Base-by-base conservation (phyloP, 2,329 filamentous ascomycete genomes). In the Clonostachys chloroleuca region DNA sequence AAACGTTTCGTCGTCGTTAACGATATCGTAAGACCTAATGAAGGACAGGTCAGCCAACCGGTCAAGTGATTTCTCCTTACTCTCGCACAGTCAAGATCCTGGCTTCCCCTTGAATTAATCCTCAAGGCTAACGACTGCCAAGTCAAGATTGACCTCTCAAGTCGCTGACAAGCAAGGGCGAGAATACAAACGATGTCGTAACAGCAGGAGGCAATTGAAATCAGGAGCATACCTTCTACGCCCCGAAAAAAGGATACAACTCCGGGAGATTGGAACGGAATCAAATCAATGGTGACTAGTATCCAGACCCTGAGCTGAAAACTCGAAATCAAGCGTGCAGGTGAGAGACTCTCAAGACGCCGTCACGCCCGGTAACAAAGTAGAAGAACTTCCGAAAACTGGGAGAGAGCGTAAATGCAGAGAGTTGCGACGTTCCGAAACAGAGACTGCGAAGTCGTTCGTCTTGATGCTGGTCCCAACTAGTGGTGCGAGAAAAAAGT, bases 291-390 rank as follows among this genome's bases (percentile, higher is more conserved):
- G 36, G 59, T 57, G 54, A 58, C 53, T 39, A 12, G 17, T 64
- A 56, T 64, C 58, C 58, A 67, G 62, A 64, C 60, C 60, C 52
- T 59, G 61, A 58, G 55, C 58, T 60, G 56, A 60, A 57, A 67
- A 61, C 64, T 60, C 59, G 59, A 64, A 65, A 64, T 58, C 56
- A 58, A 61, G 61, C 60, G 61, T 60, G 60, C 59, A 62, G 62
- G 63, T 54, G 58, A 62, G 56, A 59, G 61, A 56, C 53, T 64
- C 55, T 65, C 56, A 58, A 60, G 61, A 70, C 65, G 63, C 66
- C 66, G 57, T 64, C 65, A 68, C 67, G 65, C 66, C 64, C 56
- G 52, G 59, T 57, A 58, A 56, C 54, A 58, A 59, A 63, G 63
- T 52, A 54, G 53, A 59, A 58, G 16, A 62, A 59, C 59, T 60